phyloP scores from a whole-genome alignment of 1,284 basidiomycete species.

The Austropuccinia psidii region DNA sequence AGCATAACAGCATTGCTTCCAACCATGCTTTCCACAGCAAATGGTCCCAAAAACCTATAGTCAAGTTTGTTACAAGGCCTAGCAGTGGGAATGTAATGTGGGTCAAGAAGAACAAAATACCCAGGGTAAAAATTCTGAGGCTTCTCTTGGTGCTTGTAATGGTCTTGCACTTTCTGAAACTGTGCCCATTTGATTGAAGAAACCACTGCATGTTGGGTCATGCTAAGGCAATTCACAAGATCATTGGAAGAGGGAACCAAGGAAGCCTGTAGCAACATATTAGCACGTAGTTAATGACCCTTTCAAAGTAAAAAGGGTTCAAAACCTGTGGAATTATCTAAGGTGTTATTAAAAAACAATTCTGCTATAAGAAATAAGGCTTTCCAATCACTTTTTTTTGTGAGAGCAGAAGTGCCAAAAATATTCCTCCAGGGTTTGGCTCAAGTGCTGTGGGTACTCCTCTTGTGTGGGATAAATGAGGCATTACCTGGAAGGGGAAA shows the following conservation, averaged over 20 bases:
- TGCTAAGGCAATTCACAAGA: too few species aligned
- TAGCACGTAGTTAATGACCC: conserved; percentile 46
- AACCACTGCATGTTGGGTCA: neutral
- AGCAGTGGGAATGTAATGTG: neutral
- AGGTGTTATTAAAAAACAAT: conserved; percentile 47
- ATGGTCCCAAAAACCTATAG: neutral
- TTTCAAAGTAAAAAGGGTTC: conserved; percentile 51
- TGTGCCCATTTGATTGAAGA: neutral
- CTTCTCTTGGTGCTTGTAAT: neutral
- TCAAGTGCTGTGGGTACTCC: too few species aligned
- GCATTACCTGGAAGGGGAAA: too few species aligned
- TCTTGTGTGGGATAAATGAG: too few species aligned
- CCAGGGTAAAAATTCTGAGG: neutral
- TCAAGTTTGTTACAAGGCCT: neutral
- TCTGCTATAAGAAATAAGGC: conserved; percentile 42
- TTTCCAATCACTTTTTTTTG: conserved; percentile 43
- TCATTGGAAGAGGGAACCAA: too few species aligned
- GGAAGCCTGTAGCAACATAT: neutral
- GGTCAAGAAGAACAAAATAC: neutral
- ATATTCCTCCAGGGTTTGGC: conserved; percentile 2
- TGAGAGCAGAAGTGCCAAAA: conserved; percentile 40
- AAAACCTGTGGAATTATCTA: conserved; percentile 41
- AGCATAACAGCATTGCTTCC: neutral
- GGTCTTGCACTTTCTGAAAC: neutral
- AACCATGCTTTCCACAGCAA: neutral